A percentile compares a stretch with the other conserved stretches of the same genome.
These are phyloP conservation scores for Kazachstania kunashirensis DNA, from an alignment of 805 yeast genomes.

Conservation along the genomic window DNA sequence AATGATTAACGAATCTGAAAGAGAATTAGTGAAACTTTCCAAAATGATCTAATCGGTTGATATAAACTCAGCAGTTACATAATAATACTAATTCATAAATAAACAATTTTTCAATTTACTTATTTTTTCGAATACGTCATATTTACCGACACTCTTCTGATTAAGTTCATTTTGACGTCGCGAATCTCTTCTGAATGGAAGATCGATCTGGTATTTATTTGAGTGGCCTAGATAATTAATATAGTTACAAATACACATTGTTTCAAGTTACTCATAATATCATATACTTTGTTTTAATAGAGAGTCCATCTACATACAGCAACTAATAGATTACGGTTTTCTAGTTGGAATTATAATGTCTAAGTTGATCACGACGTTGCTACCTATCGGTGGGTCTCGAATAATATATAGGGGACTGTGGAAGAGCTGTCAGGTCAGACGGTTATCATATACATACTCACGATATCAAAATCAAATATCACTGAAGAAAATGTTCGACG, in stretches of 20 bases:
- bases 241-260: too few relatives aligned
- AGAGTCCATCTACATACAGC: too few relatives aligned
- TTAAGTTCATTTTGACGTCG: too few relatives aligned
- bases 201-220: too few relatives aligned
- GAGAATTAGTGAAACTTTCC: constrained; percentile 41
- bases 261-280: too few relatives aligned
- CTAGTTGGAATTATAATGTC: too few relatives aligned
- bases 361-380: background rate
- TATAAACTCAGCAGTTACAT: too few relatives aligned
- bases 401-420: background rate
- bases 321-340: too few relatives aligned
- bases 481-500: constrained; percentile 49
- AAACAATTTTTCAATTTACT: background rate
- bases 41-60: constrained; percentile 39
- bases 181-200: too few relatives aligned
- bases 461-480: background rate
- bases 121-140: background rate
- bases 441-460: background rate
- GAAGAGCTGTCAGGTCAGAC: background rate
- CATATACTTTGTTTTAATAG: too few relatives aligned
- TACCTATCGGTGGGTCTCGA: background rate
- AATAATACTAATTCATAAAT: background rate
- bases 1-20: constrained; percentile 48
- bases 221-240: too few relatives aligned
- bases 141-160: background rate